Conservation (phyloP, 345 rosid species). For the Salix caprea region DNA sequence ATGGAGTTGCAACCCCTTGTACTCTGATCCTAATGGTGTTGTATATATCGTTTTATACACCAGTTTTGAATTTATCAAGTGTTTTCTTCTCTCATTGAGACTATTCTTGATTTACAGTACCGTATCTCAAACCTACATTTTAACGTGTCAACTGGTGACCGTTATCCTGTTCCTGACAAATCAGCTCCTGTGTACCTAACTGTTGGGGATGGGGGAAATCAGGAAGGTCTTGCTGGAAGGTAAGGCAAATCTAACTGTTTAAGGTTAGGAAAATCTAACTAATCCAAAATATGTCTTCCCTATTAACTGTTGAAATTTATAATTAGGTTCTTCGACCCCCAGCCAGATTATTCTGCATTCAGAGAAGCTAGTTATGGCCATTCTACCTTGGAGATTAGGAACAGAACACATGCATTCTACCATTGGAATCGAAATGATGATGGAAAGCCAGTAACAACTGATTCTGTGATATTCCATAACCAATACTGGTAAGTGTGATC, state of each 20-base stretch:
- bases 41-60: not conserved
- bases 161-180: conserved; percentile 37
- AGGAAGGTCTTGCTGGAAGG: conserved; percentile 62
- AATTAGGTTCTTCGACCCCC: conserved; percentile 18
- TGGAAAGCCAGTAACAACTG: conserved; percentile 18
- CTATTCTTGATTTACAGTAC: conserved; percentile 26
- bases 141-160: conserved; percentile 45
- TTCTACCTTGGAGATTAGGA: conserved; percentile 22
- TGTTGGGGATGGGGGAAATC: conserved; percentile 74
- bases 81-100: not conserved
- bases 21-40: not conserved
- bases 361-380: conserved; percentile 27
- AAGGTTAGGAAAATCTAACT: not conserved
- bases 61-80: not conserved
- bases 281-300: not conserved
- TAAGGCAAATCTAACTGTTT: conserved; percentile 10
- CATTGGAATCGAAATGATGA: conserved; percentile 29
- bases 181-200: conserved; percentile 58
- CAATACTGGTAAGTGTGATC: conserved; percentile 13
- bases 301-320: not conserved
- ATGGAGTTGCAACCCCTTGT: not conserved
- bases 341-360: conserved; percentile 30
- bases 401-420: conserved; percentile 26
- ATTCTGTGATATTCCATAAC: conserved; percentile 18
- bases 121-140: conserved; percentile 49